Conservation (phyloP, 176 grass and related monocot genomes). For the Carex myosuroides region DNA sequence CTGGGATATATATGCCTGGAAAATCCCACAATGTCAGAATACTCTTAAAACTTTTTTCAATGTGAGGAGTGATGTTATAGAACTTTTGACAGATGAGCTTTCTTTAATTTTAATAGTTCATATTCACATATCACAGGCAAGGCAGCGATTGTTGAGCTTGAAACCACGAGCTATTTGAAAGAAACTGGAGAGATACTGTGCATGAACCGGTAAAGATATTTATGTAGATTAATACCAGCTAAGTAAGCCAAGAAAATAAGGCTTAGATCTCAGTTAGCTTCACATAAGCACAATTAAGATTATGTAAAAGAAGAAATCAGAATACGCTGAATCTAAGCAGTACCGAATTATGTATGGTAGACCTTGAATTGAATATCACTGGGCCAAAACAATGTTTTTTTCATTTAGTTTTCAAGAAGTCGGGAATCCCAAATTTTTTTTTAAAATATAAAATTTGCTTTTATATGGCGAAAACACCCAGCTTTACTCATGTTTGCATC, state of each 20-base stretch:
- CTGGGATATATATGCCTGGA: background rate
- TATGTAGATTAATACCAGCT: background rate
- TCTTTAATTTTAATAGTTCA: background rate
- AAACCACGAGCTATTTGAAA: constrained; percentile 62
- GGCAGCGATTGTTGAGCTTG: constrained; percentile 70
- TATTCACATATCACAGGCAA: constrained; percentile 49
- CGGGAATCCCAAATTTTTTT: background rate
- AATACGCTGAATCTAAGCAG: background rate
- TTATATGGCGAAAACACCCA: background rate
- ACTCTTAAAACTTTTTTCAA: background rate
- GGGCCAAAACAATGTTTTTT: background rate
- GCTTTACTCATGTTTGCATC: background rate
- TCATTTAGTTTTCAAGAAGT: background rate
- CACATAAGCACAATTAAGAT: background rate
- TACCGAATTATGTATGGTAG: background rate
- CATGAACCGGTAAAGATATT: constrained; percentile 69
- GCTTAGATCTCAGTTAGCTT: background rate
- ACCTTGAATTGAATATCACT: background rate
- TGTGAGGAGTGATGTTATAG: background rate
- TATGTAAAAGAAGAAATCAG: background rate
- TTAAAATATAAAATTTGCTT: background rate
- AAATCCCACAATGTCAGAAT: background rate
- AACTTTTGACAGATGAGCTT: background rate
- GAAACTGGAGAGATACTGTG: constrained; percentile 74
- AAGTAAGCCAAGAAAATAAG: background rate